A percentile compares a stretch with the other conserved stretches of the same genome.
Conservation (phyloP, 768 basidiomycete genomes). For the Tremella yokohamensis region DNA sequence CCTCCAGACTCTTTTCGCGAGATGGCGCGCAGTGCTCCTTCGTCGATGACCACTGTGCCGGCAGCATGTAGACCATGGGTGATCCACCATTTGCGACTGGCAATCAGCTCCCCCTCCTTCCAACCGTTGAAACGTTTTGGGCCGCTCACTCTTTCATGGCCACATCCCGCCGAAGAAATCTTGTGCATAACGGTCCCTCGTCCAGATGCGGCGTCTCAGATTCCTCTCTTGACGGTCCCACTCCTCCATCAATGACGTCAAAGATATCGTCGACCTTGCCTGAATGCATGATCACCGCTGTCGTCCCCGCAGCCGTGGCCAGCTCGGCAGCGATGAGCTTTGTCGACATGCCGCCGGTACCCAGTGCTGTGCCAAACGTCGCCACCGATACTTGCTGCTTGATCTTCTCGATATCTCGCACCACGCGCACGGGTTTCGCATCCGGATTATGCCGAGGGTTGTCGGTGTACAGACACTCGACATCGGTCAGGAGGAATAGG, state of each 20-base stretch:
- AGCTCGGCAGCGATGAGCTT: conserved; percentile 98
- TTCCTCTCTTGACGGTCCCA: conserved; percentile 33
- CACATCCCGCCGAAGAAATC: conserved; percentile 60
- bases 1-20: conserved; percentile 77
- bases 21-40: conserved; percentile 81
- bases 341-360: conserved; percentile 98
- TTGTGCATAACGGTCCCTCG: conserved; percentile 71
- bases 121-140: conserved; percentile 56
- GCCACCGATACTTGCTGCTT: conserved; percentile 83
- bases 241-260: conserved; percentile 64
- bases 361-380: conserved; percentile 85
- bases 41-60: conserved; percentile 81
- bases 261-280: conserved; percentile 71
- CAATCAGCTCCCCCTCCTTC: conserved; percentile 31
- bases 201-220: conserved; percentile 30
- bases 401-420: conserved; percentile 76
- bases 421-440: conserved; percentile 75
- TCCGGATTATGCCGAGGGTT: conserved; percentile 87
- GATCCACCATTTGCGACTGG: conserved; percentile 93
- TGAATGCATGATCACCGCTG: conserved; percentile 84
- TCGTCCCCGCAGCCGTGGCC: conserved; percentile 88
- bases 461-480: conserved; percentile 89
- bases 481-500: conserved; percentile 92
- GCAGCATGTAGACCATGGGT: conserved; percentile 88
- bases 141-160: conserved; percentile 49